Conservation (phyloP, 2,329 filamentous ascomycete genomes). For the Tolypocladium paradoxum region DNA sequence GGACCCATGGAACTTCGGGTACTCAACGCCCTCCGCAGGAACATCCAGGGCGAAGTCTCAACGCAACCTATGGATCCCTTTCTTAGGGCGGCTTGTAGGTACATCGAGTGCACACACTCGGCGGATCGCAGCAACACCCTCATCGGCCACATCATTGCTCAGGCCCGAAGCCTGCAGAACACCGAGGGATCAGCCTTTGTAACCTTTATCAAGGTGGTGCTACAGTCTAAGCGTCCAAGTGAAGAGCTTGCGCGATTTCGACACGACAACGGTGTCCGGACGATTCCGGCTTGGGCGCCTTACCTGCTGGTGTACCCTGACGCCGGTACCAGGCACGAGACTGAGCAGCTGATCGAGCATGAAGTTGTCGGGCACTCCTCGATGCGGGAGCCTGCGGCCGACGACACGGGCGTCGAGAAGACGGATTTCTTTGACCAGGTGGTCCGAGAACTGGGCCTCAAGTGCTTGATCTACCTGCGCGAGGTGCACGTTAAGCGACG, state of each 20-base stretch:
- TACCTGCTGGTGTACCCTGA: conserved; percentile 38
- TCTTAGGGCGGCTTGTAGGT: conserved; percentile 44
- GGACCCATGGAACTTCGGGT: conserved; percentile 40
- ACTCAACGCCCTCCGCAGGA: conserved; percentile 39
- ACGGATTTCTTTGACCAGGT: conserved; percentile 12
- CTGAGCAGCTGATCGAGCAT: conserved; percentile 32
- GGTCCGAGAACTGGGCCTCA: conserved; percentile 29
- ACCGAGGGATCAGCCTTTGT: conserved; percentile 38
- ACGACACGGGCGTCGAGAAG: conserved; percentile 12
- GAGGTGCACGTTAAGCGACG: conserved; percentile 33
- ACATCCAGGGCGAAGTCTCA: conserved; percentile 35
- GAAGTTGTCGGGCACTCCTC: conserved; percentile 27
- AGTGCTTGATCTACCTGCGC: conserved; percentile 34
- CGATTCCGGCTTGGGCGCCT: conserved; percentile 38
- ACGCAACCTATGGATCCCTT: conserved; percentile 40
- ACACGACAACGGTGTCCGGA: conserved; percentile 11
- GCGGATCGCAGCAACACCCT: conserved; percentile 24
- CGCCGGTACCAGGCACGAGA: conserved; percentile 25
- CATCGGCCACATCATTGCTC: conserved; percentile 29
- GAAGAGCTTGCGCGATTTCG: conserved; percentile 11
- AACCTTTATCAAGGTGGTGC: conserved; percentile 26
- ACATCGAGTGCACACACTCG: conserved; percentile 33
- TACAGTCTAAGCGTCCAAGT: conserved; percentile 17
- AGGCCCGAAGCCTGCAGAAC: conserved; percentile 34
- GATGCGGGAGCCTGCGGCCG: conserved; percentile 11